A percentile compares a stretch with the other conserved stretches of the same genome.
These are phyloP conservation scores for Triangularia setosa DNA, from an alignment of 2,329 filamentous ascomycete genomes.

Conservation along the genomic window DNA sequence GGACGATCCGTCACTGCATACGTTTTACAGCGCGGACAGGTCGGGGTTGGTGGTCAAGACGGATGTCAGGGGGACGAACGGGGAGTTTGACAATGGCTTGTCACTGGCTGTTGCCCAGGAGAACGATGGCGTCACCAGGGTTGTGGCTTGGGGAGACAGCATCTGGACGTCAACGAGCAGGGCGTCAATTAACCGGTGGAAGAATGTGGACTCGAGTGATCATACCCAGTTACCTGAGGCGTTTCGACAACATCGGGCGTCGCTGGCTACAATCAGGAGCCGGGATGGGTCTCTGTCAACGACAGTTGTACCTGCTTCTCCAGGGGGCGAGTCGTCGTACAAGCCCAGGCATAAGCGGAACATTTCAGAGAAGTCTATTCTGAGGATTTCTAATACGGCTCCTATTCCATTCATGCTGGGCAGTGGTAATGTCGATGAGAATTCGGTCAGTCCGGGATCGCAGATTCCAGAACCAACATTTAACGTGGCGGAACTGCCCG, in stretches of 20 bases:
- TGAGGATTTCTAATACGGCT: constrained; percentile 81
- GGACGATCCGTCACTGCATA: constrained; percentile 74
- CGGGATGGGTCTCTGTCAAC: constrained; percentile 22
- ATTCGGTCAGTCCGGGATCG: constrained; percentile 42
- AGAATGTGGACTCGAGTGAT: constrained; percentile 73
- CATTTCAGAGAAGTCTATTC: constrained; percentile 72
- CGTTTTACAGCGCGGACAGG: constrained; percentile 94
- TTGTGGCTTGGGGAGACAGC: constrained; percentile 66
- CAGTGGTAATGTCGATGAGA: constrained; percentile 42
- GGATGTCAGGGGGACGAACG: constrained; percentile 70
- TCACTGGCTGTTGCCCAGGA: constrained; percentile 91
- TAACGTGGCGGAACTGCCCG: constrained; percentile 44
- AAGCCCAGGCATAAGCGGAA: constrained; percentile 47
- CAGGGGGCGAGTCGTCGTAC: constrained; percentile 30
- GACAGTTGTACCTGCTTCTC: constrained; percentile 19
- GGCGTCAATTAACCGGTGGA: constrained; percentile 91
- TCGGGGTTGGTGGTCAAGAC: constrained; percentile 95
- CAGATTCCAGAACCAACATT: constrained; percentile 57
- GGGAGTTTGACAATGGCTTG: constrained; percentile 80
- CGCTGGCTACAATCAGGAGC: constrained; percentile 38
- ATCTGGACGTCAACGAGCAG: constrained; percentile 88
- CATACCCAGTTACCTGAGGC: constrained; percentile 63
- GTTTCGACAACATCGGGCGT: constrained; percentile 47
- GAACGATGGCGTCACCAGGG: constrained; percentile 72
- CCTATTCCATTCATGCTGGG: constrained; percentile 62